Evolutionary conservation across 495 filamentous ascomycete genomes (phyloP), one percentile per base, ranked within the genome.

Genomic region (Ascodesmis nigricans): DNA sequence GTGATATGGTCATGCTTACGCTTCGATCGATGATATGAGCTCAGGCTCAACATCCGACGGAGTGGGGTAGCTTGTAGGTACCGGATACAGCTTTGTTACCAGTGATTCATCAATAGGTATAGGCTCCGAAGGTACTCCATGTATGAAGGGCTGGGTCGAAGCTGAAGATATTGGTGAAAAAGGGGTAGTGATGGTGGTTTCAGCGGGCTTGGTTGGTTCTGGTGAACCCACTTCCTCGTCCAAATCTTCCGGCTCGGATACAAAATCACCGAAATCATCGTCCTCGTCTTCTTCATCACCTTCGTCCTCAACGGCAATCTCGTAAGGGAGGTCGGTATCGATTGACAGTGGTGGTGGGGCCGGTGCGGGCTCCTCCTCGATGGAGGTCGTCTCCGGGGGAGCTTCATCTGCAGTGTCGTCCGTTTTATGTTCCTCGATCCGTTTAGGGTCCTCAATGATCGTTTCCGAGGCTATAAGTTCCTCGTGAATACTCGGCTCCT

Each of bases 241-340:
- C 38, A 69, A 67, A 22, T 66, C 59, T 3, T 54, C 62, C 22
- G 45, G 41, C 6, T 41, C 42, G 31, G 38, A n/a, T n/a, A n/a
- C 47, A 41, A 69, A 67, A 30, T 69, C 61, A 3, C 59, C 62
- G 42, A 63, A 63, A 18, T 62, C 60, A n/a, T 43, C 55, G 21
- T 49, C 54, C 2, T 28, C 15, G 3, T 21, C 13, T 14, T 8
- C 19, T 10, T n/a, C 30, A 7, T 20, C 14, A 8, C 13, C 15
- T 16, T 6, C 9, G 29, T 3, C 29, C 9, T 31, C 29, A 16
- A 31, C 29, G n/a, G 11, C 16, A 16, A 7, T 18, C 16, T 18
- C 29, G 11, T 31, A 8, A 9, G 11, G 9, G 11, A 16, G 8
- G 11, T 31, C 29, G 16, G 10, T 31, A 31, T 7, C n/a, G 16